Conservation (phyloP, 306 rosid species). For the Herpetospermum pedunculosum region DNA sequence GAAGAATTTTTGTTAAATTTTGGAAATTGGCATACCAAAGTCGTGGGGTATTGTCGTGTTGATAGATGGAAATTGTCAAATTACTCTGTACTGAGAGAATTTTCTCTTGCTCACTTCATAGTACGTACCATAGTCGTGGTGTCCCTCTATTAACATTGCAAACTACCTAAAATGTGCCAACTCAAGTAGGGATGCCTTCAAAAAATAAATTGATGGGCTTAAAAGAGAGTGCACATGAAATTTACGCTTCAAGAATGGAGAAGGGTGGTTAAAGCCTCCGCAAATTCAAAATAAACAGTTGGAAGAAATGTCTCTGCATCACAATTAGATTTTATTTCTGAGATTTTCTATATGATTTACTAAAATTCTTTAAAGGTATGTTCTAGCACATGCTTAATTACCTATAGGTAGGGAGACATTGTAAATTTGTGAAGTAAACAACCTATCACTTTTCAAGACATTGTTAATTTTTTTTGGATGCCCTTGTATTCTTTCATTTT, state of each 20-base stretch:
- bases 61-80: background rate
- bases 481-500: too few relatives aligned
- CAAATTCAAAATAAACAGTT: background rate
- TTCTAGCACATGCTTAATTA: background rate
- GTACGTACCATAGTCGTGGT: background rate
- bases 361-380: background rate
- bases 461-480: too few relatives aligned
- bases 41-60: background rate
- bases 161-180: background rate
- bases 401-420: background rate
- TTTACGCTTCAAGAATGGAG: background rate
- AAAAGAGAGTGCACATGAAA: background rate
- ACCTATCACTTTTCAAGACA: too few relatives aligned
- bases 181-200: background rate
- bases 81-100: slow-evolving; percentile 1
- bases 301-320: background rate
- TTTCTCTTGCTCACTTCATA: background rate
- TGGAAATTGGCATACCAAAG: background rate
- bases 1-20: background rate
- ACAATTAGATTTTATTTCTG: background rate
- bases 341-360: background rate
- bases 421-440: background rate
- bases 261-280: background rate
- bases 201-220: background rate
- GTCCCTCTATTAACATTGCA: background rate